A percentile compares a stretch with the other conserved stretches of the same genome.
These are phyloP conservation scores for Globisporangium megalacanthum DNA, from an alignment of 352 stramenopile species.

Conservation along the genomic window DNA sequence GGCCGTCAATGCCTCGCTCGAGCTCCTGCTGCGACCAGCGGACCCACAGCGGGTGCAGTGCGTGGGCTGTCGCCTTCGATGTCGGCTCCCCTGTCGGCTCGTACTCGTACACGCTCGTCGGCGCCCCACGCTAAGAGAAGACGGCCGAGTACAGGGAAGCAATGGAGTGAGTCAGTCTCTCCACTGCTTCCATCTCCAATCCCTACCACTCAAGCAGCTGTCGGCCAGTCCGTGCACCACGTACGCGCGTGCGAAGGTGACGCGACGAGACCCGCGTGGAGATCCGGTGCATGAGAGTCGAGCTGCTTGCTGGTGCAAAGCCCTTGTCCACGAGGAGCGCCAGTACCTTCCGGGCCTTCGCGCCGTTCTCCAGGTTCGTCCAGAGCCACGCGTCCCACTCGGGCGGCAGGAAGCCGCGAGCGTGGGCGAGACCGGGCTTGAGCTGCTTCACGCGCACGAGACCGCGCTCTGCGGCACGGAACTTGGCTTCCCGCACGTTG, in stretches of 20 bases:
- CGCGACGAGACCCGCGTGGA: constrained; percentile 47
- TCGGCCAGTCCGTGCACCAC: background rate
- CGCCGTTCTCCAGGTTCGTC: constrained; percentile 51
- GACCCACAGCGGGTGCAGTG: constrained; percentile 53
- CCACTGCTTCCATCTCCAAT: too few relatives aligned
- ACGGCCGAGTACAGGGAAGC: too few relatives aligned
- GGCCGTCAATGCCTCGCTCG: constrained; percentile 48
- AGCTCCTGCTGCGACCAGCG: constrained; percentile 65
- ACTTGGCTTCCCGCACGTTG: constrained; percentile 68
- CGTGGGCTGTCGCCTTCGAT: constrained; percentile 10
- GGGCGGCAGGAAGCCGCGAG: constrained; percentile 38
- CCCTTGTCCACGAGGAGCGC: constrained; percentile 49
- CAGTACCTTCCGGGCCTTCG: constrained; percentile 43
- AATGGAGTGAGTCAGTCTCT: too few relatives aligned
- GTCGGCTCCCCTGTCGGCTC: constrained; percentile 9
- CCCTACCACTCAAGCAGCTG: too few relatives aligned
- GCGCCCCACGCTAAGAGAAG: constrained; percentile 24
- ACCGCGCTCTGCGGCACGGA: constrained; percentile 52
- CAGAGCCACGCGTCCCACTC: constrained; percentile 61
- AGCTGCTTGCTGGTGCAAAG: constrained; percentile 47
- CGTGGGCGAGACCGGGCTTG: constrained; percentile 51
- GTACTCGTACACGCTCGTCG: constrained; percentile 34
- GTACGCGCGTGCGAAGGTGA: constrained; percentile 38
- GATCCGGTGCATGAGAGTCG: constrained; percentile 57
- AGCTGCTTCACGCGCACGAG: constrained; percentile 51